Evolutionary conservation across 306 rosid species (phyloP).

Genomic region (Gleditsia sinensis): DNA sequence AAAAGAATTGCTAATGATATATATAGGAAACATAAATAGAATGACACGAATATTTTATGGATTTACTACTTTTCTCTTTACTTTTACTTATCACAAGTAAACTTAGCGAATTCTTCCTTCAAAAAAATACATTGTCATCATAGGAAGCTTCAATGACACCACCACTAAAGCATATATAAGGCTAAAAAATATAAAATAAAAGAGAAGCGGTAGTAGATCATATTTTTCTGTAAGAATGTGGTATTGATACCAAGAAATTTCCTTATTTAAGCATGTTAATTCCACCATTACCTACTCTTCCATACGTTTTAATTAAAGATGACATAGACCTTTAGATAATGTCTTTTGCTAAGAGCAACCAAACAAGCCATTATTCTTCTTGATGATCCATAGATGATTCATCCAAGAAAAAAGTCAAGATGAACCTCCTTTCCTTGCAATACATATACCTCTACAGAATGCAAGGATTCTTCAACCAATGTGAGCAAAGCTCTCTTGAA

Average conservation of each 20-base stretch:
- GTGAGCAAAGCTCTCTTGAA: conserved; percentile 5
- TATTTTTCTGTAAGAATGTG: neutral
- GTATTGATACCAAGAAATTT: neutral
- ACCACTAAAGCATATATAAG: conserved; percentile 11
- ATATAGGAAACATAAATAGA: no score
- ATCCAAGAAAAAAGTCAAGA: conserved; percentile 24
- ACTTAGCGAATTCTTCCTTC: conserved; percentile 35
- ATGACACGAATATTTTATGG: no score
- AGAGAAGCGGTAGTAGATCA: neutral
- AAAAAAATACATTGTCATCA: conserved; percentile 17
- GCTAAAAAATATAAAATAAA: conserved; percentile 1
- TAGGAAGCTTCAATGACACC: neutral
- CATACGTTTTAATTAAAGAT: neutral
- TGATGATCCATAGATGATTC: conserved; percentile 44
- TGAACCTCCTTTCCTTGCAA: conserved; percentile 15
- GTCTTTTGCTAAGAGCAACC: conserved; percentile 36
- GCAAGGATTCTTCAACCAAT: conserved; percentile 12
- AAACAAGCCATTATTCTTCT: conserved; percentile 29
- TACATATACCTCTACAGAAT: neutral
- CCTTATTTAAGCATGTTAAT: conserved; percentile 35
- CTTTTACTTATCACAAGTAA: conserved; percentile 26
- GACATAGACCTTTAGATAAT: neutral
- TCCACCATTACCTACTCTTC: neutral
- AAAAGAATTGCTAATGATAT: neutral
- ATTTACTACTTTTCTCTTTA: conserved; percentile 15